A percentile compares a stretch with the other conserved stretches of the same genome.
Conservation (phyloP, 352 stramenopile genomes). For the Phytopythium montanum region DNA sequence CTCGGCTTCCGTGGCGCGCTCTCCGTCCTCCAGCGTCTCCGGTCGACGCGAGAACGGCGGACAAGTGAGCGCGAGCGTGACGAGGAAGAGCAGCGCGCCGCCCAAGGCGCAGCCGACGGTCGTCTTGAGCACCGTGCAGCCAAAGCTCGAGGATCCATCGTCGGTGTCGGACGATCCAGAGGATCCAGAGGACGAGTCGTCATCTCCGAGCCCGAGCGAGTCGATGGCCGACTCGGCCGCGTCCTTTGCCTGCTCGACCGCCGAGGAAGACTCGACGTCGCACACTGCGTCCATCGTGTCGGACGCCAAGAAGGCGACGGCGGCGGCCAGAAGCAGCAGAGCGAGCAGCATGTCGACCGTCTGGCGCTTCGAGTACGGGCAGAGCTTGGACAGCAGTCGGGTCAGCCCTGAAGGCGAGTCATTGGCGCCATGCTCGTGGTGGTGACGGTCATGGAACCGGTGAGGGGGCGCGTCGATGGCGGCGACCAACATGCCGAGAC, state of each 20-base stretch:
- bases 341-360: constrained; percentile 4
- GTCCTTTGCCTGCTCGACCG: not conserved
- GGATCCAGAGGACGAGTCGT: not conserved
- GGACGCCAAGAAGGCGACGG: constrained; percentile 3
- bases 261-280: not conserved
- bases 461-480: not conserved
- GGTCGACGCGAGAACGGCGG: constrained; percentile 2
- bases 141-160: not conserved
- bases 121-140: constrained; percentile 1
- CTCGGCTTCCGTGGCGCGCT: not conserved
- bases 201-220: constrained; percentile 5
- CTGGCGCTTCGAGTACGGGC: constrained; percentile 6
- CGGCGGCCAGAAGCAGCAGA: not conserved
- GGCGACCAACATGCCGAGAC: not conserved
- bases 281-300: constrained; percentile 6
- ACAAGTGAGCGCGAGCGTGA: constrained; percentile 15
- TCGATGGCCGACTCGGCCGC: constrained; percentile 6
- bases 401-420: not conserved
- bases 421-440: not conserved
- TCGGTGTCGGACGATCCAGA: not conserved
- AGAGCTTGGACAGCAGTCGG: constrained; percentile 2
- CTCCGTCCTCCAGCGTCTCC: not conserved
- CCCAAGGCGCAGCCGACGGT: constrained; percentile 9
- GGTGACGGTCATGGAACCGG: not conserved
- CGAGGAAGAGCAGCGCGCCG: constrained; percentile 16